Percentiles rank a stretch among this genome's conserved stretches.
phyloP scores from a whole-genome alignment of 352 stramenopile species.

The Stramenopiles sp. region DNA sequence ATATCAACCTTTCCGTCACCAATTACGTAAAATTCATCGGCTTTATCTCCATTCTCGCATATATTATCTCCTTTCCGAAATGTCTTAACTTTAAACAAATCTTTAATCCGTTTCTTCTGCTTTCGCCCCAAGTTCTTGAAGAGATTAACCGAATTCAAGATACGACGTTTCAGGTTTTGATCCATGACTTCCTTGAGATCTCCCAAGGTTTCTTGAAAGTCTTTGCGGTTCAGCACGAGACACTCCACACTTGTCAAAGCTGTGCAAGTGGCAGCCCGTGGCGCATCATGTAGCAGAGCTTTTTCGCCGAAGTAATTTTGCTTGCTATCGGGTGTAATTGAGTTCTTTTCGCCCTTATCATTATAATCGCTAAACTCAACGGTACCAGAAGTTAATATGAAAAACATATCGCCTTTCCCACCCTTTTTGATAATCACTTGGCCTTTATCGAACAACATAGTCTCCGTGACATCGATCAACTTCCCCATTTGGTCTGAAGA shows the following conservation, averaged over 20 bases:
- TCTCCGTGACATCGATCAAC: not conserved
- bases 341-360: conserved; percentile 20
- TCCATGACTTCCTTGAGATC: conserved; percentile 68
- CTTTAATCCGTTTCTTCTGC: conserved; percentile 42
- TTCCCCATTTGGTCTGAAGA: not conserved
- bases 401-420: not conserved
- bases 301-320: conserved; percentile 81
- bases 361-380: not conserved
- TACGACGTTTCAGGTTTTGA: conserved; percentile 33
- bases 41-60: conserved; percentile 68
- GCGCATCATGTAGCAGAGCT: conserved; percentile 71
- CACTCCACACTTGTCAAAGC: conserved; percentile 40
- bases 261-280: conserved; percentile 72
- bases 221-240: conserved; percentile 66
- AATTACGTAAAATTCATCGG: conserved; percentile 77
- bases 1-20: conserved; percentile 7
- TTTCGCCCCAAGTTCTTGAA: conserved; percentile 39
- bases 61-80: conserved; percentile 56
- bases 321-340: conserved; percentile 33
- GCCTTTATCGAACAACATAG: not conserved
- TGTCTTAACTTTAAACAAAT: conserved; percentile 30
- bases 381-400: not conserved
- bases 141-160: conserved; percentile 33
- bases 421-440: not conserved
- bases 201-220: conserved; percentile 81